Base-by-base conservation (phyloP, 106 monocot genomes). In the Acorus gramineus region DNA sequence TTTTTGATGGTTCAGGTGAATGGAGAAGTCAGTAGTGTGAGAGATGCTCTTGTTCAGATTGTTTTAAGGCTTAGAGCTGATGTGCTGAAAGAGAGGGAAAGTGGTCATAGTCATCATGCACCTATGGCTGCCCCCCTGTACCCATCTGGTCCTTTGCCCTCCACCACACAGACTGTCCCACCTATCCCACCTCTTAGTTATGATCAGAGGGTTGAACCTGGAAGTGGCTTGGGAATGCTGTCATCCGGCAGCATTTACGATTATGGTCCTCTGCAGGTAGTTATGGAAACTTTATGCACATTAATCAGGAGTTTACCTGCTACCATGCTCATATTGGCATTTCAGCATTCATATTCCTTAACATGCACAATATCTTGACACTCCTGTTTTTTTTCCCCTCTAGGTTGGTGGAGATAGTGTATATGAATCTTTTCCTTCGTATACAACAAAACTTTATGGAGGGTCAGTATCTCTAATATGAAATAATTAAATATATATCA, bases 31-130 rank as follows among this genome's bases (percentile, higher is more conserved):
- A 49, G 62, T 14, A 75, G 64, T 63, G 49, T 87, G 10, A 77
- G 86, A 60, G 85, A 96, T 80, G 95, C 95, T 4, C 76, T 96
- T 53, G 70, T 82, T 68, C 95, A 87, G 71, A 80, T 96, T 74
- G 73, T 83, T 63, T 66, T 87, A 56, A 80, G 89, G 76, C 82
- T 96, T 11, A 75, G 90, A 56, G 90, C 90, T 50, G 87, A 87
- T 69, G 80, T 69, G 71, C 53, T 96, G 47, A 82, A 71, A 14
- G 80, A 96, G n/a, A 82, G 73, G 54, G 94, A 86, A 8, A 46
- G 68, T 28, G 82, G 69, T 60, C 28, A 28, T 28, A 61, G 54
- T 62, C 66, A 55, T 47, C 61, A 68, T 68, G 70, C 60, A 56
- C 52, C 68, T 56, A 13, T 73, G 8, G 11, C 44, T 53, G 90